Conservation (phyloP, 305 asterid genomes). For the Fraxinus floribunda region DNA sequence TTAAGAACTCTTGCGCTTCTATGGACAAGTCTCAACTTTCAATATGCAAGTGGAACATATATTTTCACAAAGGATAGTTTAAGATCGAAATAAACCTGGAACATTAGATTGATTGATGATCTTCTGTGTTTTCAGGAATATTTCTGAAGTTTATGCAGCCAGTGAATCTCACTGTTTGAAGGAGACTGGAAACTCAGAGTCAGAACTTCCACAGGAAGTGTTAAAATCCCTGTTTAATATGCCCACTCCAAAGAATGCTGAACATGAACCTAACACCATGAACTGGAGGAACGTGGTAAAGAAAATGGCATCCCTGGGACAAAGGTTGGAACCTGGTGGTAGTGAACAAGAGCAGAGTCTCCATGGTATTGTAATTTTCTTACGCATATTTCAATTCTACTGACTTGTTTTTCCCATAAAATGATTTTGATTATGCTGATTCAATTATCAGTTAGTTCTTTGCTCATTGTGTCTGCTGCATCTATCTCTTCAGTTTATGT, state of each 20-base stretch:
- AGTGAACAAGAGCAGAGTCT: constrained; percentile 33
- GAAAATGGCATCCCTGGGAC: constrained; percentile 72
- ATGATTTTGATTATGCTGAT: constrained; percentile 16
- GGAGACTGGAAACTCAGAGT: constrained; percentile 35
- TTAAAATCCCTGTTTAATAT: constrained; percentile 76
- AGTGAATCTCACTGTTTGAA: constrained; percentile 33
- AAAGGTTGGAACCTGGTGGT: constrained; percentile 44
- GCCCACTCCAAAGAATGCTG: constrained; percentile 77
- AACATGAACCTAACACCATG: constrained; percentile 71
- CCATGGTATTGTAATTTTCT: constrained; percentile 41
- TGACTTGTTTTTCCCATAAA: constrained; percentile 11
- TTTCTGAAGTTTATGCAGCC: constrained; percentile 38
- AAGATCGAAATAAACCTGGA: neutral
- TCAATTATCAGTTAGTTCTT: neutral
- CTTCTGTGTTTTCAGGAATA: constrained; percentile 48
- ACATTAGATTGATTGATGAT: constrained; percentile 24
- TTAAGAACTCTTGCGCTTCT: neutral
- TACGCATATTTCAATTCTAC: constrained; percentile 7
- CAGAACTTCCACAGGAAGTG: constrained; percentile 69
- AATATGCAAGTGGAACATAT: neutral
- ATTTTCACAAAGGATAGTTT: neutral
- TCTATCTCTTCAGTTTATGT: neutral
- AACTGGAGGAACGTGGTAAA: constrained; percentile 87
- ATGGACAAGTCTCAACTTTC: constrained; percentile 18
- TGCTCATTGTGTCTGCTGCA: constrained; percentile 15